Evolutionary conservation across 1,284 basidiomycete species (phyloP).

Genomic region (Cryptococcus amylolentus): DNA sequence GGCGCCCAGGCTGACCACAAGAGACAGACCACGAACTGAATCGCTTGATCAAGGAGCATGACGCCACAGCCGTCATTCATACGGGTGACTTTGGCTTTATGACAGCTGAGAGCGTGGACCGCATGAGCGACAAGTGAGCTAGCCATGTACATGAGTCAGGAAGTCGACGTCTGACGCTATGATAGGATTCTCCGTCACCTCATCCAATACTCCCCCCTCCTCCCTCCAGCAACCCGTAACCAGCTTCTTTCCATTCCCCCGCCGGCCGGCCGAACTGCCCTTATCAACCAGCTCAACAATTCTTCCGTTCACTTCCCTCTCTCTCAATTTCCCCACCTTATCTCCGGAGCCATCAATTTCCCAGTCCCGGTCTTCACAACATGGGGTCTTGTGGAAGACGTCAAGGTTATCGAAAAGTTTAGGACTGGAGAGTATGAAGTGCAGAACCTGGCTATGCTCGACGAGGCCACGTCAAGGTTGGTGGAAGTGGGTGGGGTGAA

Average conservation of each 20-base stretch:
- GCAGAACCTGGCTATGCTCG: slow-evolving; percentile 83
- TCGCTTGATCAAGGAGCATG: slow-evolving; percentile 79
- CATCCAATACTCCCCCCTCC: slow-evolving; percentile 95
- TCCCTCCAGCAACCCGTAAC: slow-evolving; percentile 73
- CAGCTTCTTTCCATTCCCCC: slow-evolving; percentile 70
- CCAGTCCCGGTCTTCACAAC: slow-evolving; percentile 92
- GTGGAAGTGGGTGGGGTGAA: slow-evolving; percentile 91
- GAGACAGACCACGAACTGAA: slow-evolving; percentile 68
- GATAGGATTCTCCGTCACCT: slow-evolving; percentile 81
- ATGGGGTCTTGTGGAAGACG: slow-evolving; percentile 97
- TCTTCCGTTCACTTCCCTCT: slow-evolving; percentile 58
- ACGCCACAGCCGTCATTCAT: slow-evolving; percentile 92
- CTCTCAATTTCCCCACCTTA: slow-evolving; percentile 89
- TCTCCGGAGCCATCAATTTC: slow-evolving; percentile 82
- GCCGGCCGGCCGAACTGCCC: slow-evolving; percentile 47
- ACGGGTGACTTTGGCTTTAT: slow-evolving; percentile 99
- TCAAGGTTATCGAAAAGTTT: slow-evolving; percentile 86
- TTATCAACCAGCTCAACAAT: slow-evolving; percentile 56
- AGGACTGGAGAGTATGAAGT: slow-evolving; percentile 75
- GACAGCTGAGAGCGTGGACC: slow-evolving; percentile 73
- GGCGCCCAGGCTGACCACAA: slow-evolving; percentile 7
- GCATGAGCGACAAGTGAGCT: slow-evolving; percentile 78
- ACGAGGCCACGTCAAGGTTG: slow-evolving; percentile 87
- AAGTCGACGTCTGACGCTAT: slow-evolving; percentile 2
- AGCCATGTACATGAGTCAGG: neutral